Evolutionary conservation across 495 filamentous ascomycete genomes (phyloP).

Genomic region (Rusavskia elegans): DNA sequence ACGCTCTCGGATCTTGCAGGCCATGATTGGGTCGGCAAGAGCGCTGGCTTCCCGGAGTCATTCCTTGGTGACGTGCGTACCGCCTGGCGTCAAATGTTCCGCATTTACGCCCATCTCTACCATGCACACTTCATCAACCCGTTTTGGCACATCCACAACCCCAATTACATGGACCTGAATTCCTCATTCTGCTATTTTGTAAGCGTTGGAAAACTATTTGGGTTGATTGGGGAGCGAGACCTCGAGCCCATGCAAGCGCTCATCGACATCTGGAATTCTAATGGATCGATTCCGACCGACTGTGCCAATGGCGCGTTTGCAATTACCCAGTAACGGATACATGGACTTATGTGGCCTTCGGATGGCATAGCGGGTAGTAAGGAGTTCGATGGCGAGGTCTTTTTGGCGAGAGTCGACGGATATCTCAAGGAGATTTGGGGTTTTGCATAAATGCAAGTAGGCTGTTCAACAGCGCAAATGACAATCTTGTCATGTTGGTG

Average conservation of each 20-base stretch:
- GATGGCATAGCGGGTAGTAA: neutral
- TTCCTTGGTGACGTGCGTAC: constrained; percentile 76
- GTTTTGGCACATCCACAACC: constrained; percentile 64
- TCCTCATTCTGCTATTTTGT: constrained; percentile 92
- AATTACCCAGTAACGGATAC: constrained; percentile 14
- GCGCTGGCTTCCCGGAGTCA: constrained; percentile 71
- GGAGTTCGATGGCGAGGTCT: neutral
- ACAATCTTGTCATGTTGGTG: too few relatives aligned
- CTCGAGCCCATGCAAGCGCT: constrained; percentile 87
- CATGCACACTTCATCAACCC: constrained; percentile 70
- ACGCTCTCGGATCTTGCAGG: constrained; percentile 32
- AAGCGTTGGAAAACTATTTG: constrained; percentile 70
- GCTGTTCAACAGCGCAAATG: too few relatives aligned
- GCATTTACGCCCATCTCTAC: constrained; percentile 84
- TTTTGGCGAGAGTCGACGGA: too few relatives aligned
- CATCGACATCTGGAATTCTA: constrained; percentile 76
- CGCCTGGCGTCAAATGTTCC: constrained; percentile 95
- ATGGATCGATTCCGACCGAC: constrained; percentile 66
- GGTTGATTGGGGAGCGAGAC: constrained; percentile 67
- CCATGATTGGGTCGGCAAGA: constrained; percentile 70
- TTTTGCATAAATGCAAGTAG: too few relatives aligned
- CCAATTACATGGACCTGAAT: constrained; percentile 47
- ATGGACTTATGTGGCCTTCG: neutral
- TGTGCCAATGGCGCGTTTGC: constrained; percentile 26
- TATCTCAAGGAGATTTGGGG: too few relatives aligned